Conservation (phyloP, 352 stramenopile species). For the Phytophthora fragariaefolia region DNA sequence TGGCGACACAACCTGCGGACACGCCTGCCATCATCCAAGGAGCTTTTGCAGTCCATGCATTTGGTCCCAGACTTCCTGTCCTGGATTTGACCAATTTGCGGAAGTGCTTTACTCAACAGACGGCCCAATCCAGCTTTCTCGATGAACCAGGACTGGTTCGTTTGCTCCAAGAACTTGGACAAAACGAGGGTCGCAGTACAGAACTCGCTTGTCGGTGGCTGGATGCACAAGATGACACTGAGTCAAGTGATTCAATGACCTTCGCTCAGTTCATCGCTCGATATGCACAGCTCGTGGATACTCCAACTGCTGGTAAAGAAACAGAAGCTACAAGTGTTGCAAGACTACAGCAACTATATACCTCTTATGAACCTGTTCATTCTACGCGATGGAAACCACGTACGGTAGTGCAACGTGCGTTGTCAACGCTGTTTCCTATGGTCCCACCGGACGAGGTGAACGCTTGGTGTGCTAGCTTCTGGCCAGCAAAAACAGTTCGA, state of each 20-base stretch:
- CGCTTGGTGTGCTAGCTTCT: slow-evolving; percentile 42
- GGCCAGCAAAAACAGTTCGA: slow-evolving; percentile 16
- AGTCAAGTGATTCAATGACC: slow-evolving; percentile 28
- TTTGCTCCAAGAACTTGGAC: slow-evolving; percentile 47
- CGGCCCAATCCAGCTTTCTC: slow-evolving; percentile 36
- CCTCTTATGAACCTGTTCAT: slow-evolving; percentile 42
- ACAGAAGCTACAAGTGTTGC: slow-evolving; percentile 33
- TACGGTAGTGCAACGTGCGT: slow-evolving; percentile 33
- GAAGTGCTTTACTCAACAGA: slow-evolving; percentile 44
- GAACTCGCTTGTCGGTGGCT: slow-evolving; percentile 35
- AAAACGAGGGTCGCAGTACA: slow-evolving; percentile 23
- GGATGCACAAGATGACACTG: slow-evolving; percentile 19
- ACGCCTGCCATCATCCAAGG: slow-evolving; percentile 22
- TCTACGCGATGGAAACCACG: slow-evolving; percentile 43
- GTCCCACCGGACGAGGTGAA: slow-evolving; percentile 34
- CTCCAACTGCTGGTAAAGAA: neutral
- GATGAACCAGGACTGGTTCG: slow-evolving; percentile 44
- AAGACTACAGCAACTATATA: slow-evolving; percentile 48
- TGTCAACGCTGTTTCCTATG: slow-evolving; percentile 42
- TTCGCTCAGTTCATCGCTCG: slow-evolving; percentile 77
- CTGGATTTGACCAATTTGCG: slow-evolving; percentile 54
- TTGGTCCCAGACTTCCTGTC: slow-evolving; percentile 37
- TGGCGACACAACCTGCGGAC: slow-evolving; percentile 53
- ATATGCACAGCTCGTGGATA: slow-evolving; percentile 55
- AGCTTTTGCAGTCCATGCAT: slow-evolving; percentile 31